These are phyloP conservation scores for Misopates orontium DNA, from an alignment of 257 asterid genomes.

Conservation along the genomic window DNA sequence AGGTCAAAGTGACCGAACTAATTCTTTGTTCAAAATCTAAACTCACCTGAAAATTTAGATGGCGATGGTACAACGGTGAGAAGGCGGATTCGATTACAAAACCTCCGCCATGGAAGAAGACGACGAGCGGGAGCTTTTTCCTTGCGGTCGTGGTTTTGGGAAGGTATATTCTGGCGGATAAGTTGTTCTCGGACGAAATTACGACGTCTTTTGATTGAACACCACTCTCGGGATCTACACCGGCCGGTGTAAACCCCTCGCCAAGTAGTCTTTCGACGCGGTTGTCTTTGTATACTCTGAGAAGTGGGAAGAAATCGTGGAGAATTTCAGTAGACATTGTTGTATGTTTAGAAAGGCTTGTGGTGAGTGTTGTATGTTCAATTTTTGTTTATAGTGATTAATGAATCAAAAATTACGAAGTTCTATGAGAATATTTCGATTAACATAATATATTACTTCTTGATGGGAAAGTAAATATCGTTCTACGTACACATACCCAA, in stretches of 20 bases:
- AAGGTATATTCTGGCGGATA: constrained; percentile 25
- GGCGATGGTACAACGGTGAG: constrained; percentile 27
- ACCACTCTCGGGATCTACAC: constrained; percentile 18
- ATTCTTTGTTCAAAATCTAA: no score
- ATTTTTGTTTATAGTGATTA: no score
- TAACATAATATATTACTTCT: no score
- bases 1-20: no score
- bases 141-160: constrained; percentile 12
- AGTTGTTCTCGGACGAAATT: constrained; percentile 10
- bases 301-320: constrained; percentile 17
- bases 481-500: no score
- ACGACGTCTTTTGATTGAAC: constrained; percentile 37
- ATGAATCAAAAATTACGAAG: no score
- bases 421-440: no score
- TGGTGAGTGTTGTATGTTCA: no score
- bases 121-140: constrained; percentile 26
- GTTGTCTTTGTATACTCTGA: constrained; percentile 29
- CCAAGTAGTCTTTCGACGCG: constrained; percentile 26
- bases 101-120: constrained; percentile 43
- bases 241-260: constrained; percentile 14
- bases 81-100: constrained; percentile 28
- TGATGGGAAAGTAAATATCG: no score
- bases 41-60: no score
- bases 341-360: no score
- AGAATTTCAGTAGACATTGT: constrained; percentile 15